Evolutionary conservation across 768 basidiomycete species (phyloP), one percentile per base, ranked within the genome.

Genomic region (Dioszegia aurantiaca): DNA sequence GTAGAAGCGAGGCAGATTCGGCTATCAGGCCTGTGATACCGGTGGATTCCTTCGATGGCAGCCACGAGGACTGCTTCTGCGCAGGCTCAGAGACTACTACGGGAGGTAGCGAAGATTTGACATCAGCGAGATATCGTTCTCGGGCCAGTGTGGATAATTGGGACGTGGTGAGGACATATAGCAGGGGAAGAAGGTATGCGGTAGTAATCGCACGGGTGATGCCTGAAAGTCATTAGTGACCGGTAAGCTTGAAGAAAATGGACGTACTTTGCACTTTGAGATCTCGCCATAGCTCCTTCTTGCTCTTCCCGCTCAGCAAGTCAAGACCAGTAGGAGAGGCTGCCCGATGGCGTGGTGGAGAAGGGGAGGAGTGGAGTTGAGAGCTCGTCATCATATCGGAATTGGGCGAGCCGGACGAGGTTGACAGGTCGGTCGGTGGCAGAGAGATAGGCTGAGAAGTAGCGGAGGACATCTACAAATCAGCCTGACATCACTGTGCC

Each of bases 71-170:
- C 19, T 26, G 31, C 4, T 8, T 24, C 8, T 36, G 4, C 16
- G 23, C 9, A 28, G 24, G 1, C 27, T 26, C 8, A 30, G n/a
- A 23, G 23, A 3, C 23, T 19, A 19, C 12, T 6, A 33, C 33
- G 14, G 44, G 45, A 31, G 43, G 51, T 10, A 55, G 28, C 17
- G 44, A 42, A 1, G 43, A 28, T 49, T 83, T 80, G 23, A 94
- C 80, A 68, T 94, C 94, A 68, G 87, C 41, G 17, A 76, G 54
- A 53, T 73, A 72, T 27, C 87, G 39, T 81, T 80, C 3, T 21
- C 92, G 83, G 10, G 89, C 90, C 41, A 98, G 84, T 4, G 94
- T 77, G 27, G 86, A 87, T 12, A 98, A 83, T 73, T 98, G 93
- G 14, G 90, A 82, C 26, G 86, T 83, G 0, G 90, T 93, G 47